phyloP scores from a whole-genome alignment of 805 yeast species.

The Monosporozyma unispora region DNA sequence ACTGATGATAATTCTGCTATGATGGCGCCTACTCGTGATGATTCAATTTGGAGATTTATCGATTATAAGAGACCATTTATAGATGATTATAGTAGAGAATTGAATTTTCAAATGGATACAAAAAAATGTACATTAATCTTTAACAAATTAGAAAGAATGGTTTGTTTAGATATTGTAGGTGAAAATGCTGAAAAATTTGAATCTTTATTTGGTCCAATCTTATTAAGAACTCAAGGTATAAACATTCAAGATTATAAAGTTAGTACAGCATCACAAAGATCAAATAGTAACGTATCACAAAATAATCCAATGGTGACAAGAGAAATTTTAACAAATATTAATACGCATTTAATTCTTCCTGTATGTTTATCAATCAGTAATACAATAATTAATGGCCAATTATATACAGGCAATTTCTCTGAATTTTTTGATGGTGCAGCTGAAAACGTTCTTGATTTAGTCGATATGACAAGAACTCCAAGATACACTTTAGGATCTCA shows the following conservation, averaged over 20 bases:
- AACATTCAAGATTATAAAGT: conserved; percentile 4
- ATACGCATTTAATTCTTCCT: neutral
- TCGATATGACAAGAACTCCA: conserved; percentile 3
- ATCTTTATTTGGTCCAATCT: conserved; percentile 8
- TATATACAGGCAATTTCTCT: neutral
- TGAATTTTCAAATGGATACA: conserved; percentile 36
- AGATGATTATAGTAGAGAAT: conserved; percentile 32
- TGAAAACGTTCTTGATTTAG: conserved; percentile 15
- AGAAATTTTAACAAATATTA: neutral
- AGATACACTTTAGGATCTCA: conserved; percentile 10
- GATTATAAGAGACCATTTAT: conserved; percentile 40
- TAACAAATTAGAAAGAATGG: conserved; percentile 22
- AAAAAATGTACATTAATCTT: conserved; percentile 26
- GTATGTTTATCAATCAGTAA: neutral
- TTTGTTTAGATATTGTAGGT: conserved; percentile 18
- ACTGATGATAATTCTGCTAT: neutral
- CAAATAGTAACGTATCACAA: neutral
- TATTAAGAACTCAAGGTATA: conserved; percentile 4
- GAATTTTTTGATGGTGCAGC: neutral
- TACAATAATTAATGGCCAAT: neutral
- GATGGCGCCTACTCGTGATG: neutral
- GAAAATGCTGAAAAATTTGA: conserved; percentile 12
- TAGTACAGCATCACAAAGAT: neutral
- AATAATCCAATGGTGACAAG: neutral
- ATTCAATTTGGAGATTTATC: conserved; percentile 11